A percentile compares a stretch with the other conserved stretches of the same genome.
Conservation (phyloP, 2,329 filamentous ascomycete species). For the Penicillium sp. region DNA sequence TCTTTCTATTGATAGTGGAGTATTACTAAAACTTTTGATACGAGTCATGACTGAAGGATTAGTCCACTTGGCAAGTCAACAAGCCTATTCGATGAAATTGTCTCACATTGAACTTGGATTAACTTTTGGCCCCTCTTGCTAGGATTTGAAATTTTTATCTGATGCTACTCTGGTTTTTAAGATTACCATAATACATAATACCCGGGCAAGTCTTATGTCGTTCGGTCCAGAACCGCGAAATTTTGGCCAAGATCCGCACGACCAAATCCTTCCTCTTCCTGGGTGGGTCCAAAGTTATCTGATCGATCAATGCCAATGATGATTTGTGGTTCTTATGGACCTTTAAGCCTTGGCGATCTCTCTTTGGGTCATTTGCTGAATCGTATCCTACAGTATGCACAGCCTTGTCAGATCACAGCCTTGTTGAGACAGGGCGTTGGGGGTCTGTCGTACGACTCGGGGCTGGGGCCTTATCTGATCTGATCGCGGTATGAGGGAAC, state of each 20-base stretch:
- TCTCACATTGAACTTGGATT: neutral
- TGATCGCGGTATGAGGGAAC: neutral
- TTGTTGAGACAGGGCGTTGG: constrained; percentile 29
- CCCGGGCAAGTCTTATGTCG: neutral
- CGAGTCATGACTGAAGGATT: neutral
- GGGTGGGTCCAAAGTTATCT: neutral
- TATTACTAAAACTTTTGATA: neutral
- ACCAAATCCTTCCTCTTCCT: neutral
- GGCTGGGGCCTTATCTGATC: neutral
- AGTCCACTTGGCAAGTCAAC: neutral
- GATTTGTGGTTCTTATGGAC: neutral
- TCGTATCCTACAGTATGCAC: neutral
- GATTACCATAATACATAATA: neutral
- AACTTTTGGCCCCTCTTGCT: neutral
- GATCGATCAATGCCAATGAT: neutral
- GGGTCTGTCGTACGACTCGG: constrained; percentile 55
- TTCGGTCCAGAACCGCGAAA: neutral
- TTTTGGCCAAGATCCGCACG: neutral
- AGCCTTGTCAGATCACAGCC: neutral
- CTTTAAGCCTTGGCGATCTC: neutral
- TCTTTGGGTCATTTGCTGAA: neutral
- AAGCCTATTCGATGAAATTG: neutral
- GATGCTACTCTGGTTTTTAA: neutral
- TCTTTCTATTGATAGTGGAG: neutral
- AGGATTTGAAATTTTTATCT: neutral